phyloP scores from a whole-genome alignment of 2,329 filamentous ascomycete species.

The Tympanopsis confertula region DNA sequence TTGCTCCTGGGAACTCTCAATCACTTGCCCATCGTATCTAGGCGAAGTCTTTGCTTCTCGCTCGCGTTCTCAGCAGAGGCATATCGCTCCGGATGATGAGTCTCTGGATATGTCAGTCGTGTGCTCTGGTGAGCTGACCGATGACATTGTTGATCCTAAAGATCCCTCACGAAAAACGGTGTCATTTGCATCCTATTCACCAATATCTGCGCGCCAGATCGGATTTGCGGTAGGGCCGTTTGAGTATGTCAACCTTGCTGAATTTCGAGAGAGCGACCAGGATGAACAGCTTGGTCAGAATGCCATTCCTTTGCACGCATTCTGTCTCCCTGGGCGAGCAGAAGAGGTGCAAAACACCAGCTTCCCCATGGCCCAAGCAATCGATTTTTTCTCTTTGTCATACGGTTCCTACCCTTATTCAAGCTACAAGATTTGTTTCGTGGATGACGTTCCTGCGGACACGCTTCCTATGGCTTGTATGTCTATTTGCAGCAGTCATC shows the following conservation, averaged over 20 bases:
- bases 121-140: slow-evolving; percentile 78
- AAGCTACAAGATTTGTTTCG: slow-evolving; percentile 85
- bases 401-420: slow-evolving; percentile 87
- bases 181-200: slow-evolving; percentile 66
- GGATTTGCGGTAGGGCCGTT: slow-evolving; percentile 93
- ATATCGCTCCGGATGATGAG: slow-evolving; percentile 66
- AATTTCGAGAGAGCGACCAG: slow-evolving; percentile 80
- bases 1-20: slow-evolving; percentile 77
- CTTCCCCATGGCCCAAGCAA: slow-evolving; percentile 69
- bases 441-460: slow-evolving; percentile 75
- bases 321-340: slow-evolving; percentile 73
- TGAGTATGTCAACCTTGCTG: slow-evolving; percentile 79
- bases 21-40: slow-evolving; percentile 75
- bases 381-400: slow-evolving; percentile 82
- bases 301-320: slow-evolving; percentile 79
- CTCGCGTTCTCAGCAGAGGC: slow-evolving; percentile 24
- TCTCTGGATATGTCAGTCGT: slow-evolving; percentile 79
- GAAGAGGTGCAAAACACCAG: slow-evolving; percentile 82
- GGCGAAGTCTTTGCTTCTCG: slow-evolving; percentile 56
- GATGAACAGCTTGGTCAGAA: slow-evolving; percentile 83
- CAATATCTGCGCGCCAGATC: slow-evolving; percentile 75
- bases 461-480: slow-evolving; percentile 70
- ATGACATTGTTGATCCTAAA: slow-evolving; percentile 66
- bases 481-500: slow-evolving; percentile 73
- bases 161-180: slow-evolving; percentile 79